Conservation (phyloP, 129 eudicot genomes). For the Lactuca sativa region DNA sequence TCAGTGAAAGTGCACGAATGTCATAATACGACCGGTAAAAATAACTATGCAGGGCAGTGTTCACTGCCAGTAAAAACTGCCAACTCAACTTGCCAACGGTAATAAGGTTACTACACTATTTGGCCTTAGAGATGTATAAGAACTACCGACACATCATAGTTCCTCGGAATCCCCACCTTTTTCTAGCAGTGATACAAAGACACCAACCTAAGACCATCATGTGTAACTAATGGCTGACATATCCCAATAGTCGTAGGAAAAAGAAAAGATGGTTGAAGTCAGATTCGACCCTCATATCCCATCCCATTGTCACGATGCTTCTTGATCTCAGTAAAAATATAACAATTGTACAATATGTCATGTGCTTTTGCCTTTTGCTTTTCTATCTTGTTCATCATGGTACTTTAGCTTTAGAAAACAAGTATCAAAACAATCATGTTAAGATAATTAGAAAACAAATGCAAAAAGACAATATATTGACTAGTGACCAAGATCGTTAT, state of each 20-base stretch:
- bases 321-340: not conserved
- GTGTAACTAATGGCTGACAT: not conserved
- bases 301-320: not conserved
- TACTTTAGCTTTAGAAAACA: constrained; percentile 15
- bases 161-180: not conserved
- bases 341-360: not conserved
- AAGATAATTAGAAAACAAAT: not conserved
- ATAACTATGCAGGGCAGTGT: too few species aligned
- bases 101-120: too few species aligned
- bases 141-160: too few species aligned
- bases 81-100: too few species aligned
- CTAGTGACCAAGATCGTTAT: not conserved
- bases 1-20: too few species aligned
- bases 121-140: too few species aligned
- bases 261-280: not conserved
- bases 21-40: too few species aligned
- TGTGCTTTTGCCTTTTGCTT: not conserved
- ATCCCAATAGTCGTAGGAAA: not conserved
- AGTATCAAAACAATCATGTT: constrained; percentile 1
- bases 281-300: not conserved
- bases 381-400: not conserved
- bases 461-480: constrained; percentile 6
- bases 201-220: not conserved
- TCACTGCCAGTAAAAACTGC: too few species aligned
- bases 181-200: not conserved